These are phyloP conservation scores for Phytophthora syringae DNA, from an alignment of 352 stramenopile species.

Conservation along the genomic window DNA sequence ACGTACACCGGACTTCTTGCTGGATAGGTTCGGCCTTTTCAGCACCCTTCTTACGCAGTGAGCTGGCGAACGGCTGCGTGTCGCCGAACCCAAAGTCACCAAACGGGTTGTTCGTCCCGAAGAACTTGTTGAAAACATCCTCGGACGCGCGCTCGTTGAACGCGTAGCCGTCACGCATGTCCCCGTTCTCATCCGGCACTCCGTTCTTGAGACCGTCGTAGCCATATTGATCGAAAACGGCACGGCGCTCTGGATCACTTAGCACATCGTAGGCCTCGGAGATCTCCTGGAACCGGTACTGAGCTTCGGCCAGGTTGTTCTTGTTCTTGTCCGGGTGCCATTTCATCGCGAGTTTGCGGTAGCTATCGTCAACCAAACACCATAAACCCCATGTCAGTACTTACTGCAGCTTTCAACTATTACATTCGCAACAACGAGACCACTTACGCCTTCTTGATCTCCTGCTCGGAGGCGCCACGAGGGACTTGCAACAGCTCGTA, in stretches of 20 bases:
- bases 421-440: not conserved
- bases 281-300: conserved; percentile 95
- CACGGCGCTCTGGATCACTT: conserved; percentile 90
- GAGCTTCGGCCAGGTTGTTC: conserved; percentile 81
- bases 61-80: conserved; percentile 83
- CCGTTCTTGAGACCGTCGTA: conserved; percentile 94
- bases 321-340: conserved; percentile 97
- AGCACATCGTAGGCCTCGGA: conserved; percentile 95
- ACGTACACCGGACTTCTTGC: conserved; percentile 72
- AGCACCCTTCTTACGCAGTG: conserved; percentile 69
- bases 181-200: conserved; percentile 78
- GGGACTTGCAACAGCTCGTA: conserved; percentile 92
- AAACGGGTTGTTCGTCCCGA: conserved; percentile 93
- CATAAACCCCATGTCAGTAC: no score
- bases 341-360: conserved; percentile 94
- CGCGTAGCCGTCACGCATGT: conserved; percentile 83
- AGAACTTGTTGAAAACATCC: conserved; percentile 94
- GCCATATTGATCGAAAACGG: conserved; percentile 95
- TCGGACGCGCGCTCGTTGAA: conserved; percentile 92
- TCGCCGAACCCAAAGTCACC: conserved; percentile 91
- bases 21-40: conserved; percentile 83
- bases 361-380: conserved; percentile 46
- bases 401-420: no score
- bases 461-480: conserved; percentile 75
- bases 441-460: conserved; percentile 93